Evolutionary conservation across 441 rosid species (phyloP).

Genomic region (Jatropha podagrica): DNA sequence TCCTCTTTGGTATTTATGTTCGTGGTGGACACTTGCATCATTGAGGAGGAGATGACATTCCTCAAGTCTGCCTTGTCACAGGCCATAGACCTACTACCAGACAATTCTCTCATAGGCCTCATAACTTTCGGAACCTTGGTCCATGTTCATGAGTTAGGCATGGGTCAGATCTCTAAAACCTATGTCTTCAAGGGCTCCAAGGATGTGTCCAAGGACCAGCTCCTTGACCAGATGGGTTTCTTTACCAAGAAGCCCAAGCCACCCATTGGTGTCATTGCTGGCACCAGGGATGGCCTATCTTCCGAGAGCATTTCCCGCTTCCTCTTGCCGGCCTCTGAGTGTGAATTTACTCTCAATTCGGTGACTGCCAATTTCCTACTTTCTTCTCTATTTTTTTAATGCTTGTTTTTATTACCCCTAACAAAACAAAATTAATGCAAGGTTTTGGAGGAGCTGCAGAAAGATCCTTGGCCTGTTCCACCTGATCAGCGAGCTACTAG

Average conservation of each 20-base stretch:
- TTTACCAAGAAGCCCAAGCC: conserved; percentile 79
- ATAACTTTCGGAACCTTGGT: conserved; percentile 72
- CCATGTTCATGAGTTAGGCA: conserved; percentile 87
- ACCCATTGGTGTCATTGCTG: conserved; percentile 75
- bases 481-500: conserved; percentile 70
- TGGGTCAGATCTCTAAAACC: conserved; percentile 61
- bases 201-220: conserved; percentile 73
- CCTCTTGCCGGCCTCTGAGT: conserved; percentile 78
- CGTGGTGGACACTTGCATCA: conserved; percentile 76
- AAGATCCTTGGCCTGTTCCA: conserved; percentile 74
- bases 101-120: conserved; percentile 69
- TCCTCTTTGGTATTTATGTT: conserved; percentile 62
- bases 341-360: conserved; percentile 81
- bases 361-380: conserved; percentile 25
- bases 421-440: conserved; percentile 12
- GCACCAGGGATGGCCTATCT: conserved; percentile 81
- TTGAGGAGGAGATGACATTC: conserved; percentile 79
- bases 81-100: conserved; percentile 74
- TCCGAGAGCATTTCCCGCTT: conserved; percentile 82
- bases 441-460: conserved; percentile 83
- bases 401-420: not conserved
- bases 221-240: conserved; percentile 77
- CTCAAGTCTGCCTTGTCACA: conserved; percentile 75
- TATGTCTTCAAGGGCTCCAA: conserved; percentile 80
- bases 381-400: not conserved